phyloP scores from a whole-genome alignment of 1,284 basidiomycete genomes.

The Cryptococcus depauperatus region DNA sequence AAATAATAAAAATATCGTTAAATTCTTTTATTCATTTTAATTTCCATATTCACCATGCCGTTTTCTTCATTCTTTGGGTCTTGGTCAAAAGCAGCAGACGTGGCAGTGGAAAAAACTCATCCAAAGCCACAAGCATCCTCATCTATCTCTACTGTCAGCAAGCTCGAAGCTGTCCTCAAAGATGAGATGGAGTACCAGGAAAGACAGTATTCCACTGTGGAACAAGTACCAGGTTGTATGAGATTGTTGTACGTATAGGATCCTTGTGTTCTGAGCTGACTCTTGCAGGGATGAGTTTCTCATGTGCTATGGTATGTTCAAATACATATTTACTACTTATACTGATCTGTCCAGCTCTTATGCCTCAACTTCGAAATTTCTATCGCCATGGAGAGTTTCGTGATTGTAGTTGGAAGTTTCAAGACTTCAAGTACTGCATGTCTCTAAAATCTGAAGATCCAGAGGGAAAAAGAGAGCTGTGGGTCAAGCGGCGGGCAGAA shows the following conservation, averaged over 20 bases:
- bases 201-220: constrained; percentile 55
- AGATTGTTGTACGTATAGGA: constrained; percentile 52
- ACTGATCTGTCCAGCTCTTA: constrained; percentile 53
- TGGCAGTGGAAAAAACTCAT: background rate
- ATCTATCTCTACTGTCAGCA: constrained; percentile 15
- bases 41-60: background rate
- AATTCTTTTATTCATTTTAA: background rate
- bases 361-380: constrained; percentile 70
- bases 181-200: constrained; percentile 43
- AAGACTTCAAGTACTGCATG: constrained; percentile 95
- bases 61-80: constrained; percentile 1
- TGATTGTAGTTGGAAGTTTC: constrained; percentile 68
- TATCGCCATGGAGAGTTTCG: constrained; percentile 77
- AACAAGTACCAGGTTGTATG: constrained; percentile 75
- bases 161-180: constrained; percentile 30
- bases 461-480: constrained; percentile 68
- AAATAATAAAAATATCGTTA: background rate
- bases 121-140: background rate
- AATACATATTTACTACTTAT: background rate
- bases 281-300: constrained; percentile 58
- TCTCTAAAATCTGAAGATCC: constrained; percentile 67
- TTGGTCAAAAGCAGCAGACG: background rate
- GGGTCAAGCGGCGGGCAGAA: constrained; percentile 78
- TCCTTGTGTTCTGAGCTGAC: background rate
- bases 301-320: constrained; percentile 58